Evolutionary conservation across 257 asterid species (phyloP).

Genomic region (Solanum paucissectum): DNA sequence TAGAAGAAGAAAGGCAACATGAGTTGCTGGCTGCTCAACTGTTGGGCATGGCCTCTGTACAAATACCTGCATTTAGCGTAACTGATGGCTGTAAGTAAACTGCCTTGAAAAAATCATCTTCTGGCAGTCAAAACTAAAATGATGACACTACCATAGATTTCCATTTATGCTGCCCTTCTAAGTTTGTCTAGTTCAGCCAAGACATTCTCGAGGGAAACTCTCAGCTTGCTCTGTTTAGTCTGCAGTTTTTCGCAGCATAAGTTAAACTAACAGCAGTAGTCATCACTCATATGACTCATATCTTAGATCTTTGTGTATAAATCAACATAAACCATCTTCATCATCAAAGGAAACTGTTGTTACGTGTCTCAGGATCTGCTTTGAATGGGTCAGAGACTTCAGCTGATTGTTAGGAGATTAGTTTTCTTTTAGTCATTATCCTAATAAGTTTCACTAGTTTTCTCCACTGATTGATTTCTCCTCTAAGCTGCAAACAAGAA

Average conservation of each 20-base stretch:
- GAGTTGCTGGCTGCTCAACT: neutral
- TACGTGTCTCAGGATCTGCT: no score
- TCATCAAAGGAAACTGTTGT: no score
- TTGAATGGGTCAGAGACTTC: no score
- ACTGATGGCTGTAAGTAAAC: neutral
- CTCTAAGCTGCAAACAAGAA: neutral
- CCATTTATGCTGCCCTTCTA: slow-evolving; percentile 6
- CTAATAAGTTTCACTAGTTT: no score
- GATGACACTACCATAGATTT: neutral
- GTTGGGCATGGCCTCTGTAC: neutral
- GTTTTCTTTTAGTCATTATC: no score
- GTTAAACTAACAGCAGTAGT: no score
- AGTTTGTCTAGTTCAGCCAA: slow-evolving; percentile 10
- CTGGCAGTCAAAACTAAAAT: neutral
- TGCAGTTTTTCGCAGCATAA: no score
- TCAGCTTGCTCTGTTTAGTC: no score
- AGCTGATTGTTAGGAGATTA: no score
- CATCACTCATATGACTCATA: no score
- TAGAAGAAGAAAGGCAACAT: neutral
- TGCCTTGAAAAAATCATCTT: neutral
- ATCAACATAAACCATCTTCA: no score
- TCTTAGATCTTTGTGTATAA: no score
- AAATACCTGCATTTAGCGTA: neutral
- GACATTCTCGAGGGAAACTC: slow-evolving; percentile 21
- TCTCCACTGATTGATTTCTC: neutral